Conservation (phyloP, 257 asterid genomes). For the Rehmannia glutinosa region DNA sequence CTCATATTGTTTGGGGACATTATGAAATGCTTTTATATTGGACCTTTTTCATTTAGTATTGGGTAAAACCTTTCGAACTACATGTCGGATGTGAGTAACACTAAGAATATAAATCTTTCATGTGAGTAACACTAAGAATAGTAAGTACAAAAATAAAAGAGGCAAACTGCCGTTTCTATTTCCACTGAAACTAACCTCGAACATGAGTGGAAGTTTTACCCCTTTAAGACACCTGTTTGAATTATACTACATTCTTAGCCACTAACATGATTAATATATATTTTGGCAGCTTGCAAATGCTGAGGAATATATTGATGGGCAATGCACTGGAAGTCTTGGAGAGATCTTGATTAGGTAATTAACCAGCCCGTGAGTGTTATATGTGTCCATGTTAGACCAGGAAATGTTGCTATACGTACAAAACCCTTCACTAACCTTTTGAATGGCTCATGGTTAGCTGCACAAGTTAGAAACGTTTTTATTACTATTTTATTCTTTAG, state of each 20-base stretch:
- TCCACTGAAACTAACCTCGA: no score
- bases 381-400: not conserved
- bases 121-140: no score
- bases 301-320: constrained; percentile 83
- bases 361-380: not conserved
- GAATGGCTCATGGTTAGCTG: not conserved
- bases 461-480: not conserved
- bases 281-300: constrained; percentile 77
- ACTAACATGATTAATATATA: not conserved
- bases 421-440: not conserved
- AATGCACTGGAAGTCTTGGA: constrained; percentile 83
- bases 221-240: not conserved
- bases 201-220: no score
- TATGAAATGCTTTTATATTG: not conserved
- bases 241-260: not conserved
- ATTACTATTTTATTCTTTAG: not conserved
- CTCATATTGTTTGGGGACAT: not conserved
- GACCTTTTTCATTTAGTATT: not conserved
- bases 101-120: no score
- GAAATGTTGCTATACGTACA: not conserved
- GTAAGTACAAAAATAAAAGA: no score
- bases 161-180: no score
- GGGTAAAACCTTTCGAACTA: not conserved
- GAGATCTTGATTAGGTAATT: constrained; percentile 70
- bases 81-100: not conserved